These are phyloP conservation scores for Volvox reticuliferus DNA, from an alignment of 139 green algal species.

Conservation along the genomic window DNA sequence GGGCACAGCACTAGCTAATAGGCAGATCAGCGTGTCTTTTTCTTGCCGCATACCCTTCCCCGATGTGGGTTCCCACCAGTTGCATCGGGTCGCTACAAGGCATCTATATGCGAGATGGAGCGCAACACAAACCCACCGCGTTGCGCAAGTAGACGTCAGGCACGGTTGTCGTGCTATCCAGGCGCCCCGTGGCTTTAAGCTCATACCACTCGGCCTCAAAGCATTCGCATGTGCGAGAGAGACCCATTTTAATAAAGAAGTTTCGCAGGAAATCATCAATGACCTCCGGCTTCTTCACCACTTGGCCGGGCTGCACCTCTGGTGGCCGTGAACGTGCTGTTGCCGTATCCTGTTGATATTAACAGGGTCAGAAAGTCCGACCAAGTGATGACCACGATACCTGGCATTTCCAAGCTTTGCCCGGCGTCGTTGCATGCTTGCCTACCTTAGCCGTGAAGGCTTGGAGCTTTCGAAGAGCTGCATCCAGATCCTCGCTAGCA, in stretches of 20 bases:
- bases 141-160: slow-evolving; percentile 83
- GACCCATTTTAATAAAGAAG: slow-evolving; percentile 85
- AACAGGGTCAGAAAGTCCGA: background rate
- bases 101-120: no score
- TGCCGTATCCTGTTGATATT: background rate
- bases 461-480: slow-evolving; percentile 76
- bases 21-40: no score
- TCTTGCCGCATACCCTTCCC: no score
- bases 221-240: slow-evolving; percentile 75
- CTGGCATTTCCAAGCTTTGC: background rate
- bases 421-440: background rate
- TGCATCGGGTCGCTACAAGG: no score
- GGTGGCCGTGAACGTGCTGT: background rate
- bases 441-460: slow-evolving; percentile 68
- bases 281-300: slow-evolving; percentile 76
- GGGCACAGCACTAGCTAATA: no score
- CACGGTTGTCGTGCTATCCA: slow-evolving; percentile 65
- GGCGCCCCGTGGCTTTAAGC: slow-evolving; percentile 76
- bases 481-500: slow-evolving; percentile 83
- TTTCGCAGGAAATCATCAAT: slow-evolving; percentile 93
- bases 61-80: no score
- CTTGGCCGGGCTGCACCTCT: slow-evolving; percentile 37
- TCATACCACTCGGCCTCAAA: slow-evolving; percentile 94
- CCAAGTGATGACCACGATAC: background rate
- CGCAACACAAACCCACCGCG: slow-evolving; percentile 49